These are phyloP conservation scores for Sugiyamaella chiloensis DNA, from an alignment of 805 yeast species.

Conservation along the genomic window DNA sequence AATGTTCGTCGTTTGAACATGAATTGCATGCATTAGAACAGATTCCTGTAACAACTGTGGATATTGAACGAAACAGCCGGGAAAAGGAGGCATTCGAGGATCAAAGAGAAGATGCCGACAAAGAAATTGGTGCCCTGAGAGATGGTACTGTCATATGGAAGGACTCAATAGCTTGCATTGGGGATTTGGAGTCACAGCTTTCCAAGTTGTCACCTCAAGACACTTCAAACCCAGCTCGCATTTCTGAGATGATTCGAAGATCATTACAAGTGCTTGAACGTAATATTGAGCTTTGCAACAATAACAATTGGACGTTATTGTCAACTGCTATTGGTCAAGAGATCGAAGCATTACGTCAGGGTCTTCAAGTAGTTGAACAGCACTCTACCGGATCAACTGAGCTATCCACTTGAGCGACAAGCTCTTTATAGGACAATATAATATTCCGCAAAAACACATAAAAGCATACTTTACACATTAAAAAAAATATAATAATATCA, in stretches of 20 bases:
- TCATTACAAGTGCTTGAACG: slow-evolving; percentile 16
- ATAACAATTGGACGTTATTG: slow-evolving; percentile 28
- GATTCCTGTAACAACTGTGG: slow-evolving; percentile 11
- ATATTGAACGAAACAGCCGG: slow-evolving; percentile 11
- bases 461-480: background rate
- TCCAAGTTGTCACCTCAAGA: slow-evolving; percentile 13
- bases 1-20: slow-evolving; percentile 10
- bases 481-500: background rate
- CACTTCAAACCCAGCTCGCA: slow-evolving; percentile 17
- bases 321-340: slow-evolving; percentile 33
- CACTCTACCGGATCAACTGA: background rate
- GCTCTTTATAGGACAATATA: no score
- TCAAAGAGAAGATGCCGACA: slow-evolving; percentile 5
- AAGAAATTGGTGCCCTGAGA: slow-evolving; percentile 18
- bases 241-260: slow-evolving; percentile 19
- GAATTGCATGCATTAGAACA: slow-evolving; percentile 9
- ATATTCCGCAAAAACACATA: no score
- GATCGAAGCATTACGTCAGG: slow-evolving; percentile 25
- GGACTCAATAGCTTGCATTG: slow-evolving; percentile 15
- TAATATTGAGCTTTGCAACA: slow-evolving; percentile 19
- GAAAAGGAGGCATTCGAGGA: slow-evolving; percentile 16
- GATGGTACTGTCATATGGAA: slow-evolving; percentile 23
- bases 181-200: slow-evolving; percentile 23
- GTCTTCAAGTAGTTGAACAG: slow-evolving; percentile 23
- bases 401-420: no score